Base-by-base conservation (phyloP, 371 early-diverging fungal species). In the Nematocida sp. region DNA sequence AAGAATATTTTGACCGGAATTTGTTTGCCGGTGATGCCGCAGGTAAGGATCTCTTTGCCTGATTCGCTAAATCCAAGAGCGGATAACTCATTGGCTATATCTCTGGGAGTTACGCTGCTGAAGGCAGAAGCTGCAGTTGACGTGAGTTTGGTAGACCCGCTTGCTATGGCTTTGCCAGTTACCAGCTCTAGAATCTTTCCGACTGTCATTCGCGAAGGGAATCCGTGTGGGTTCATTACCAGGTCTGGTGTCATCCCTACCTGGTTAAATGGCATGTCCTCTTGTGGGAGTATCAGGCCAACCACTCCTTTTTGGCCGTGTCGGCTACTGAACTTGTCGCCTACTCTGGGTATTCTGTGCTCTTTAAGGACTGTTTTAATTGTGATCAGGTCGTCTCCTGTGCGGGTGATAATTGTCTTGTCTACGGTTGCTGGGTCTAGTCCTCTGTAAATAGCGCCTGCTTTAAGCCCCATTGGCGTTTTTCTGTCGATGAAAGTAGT, bases 181-280 rank as follows among this genome's bases (percentile, higher is more conserved):
- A 95, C 80, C 63, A 94, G 81, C 84, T 99, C 98, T 80, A 98
- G 91, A 89, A 99, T 93, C 82, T 98, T 95, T 54, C 99, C 99
- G 2, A 99, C 96, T 25, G 98, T 99, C 98, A 99, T 99, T 85
- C 98, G 93, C 25, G 92, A 92, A 29, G 98, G 99, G 88, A 97
- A 95, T 79, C 96, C 98, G 85, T 98, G 98, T 34, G 99, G 99
- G 85, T 98, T 99, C 95, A 99, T 96, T 83, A 99, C 94, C 55
- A 99, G 90, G 82, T 98, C 98, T 1, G 98, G 98, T 31, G 86
- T 86, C 19, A 95, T 86, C 47, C 98, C 99, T 40, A 86, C 80
- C 80, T 95, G 95, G n/a, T 88, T 86, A 84, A 98, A 99, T 21
- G 99, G 99, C 92, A 99, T 90, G 81, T 99, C 96, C 80, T 91